Base-by-base conservation (phyloP, 352 stramenopile genomes). In the Pythium volutum region DNA sequence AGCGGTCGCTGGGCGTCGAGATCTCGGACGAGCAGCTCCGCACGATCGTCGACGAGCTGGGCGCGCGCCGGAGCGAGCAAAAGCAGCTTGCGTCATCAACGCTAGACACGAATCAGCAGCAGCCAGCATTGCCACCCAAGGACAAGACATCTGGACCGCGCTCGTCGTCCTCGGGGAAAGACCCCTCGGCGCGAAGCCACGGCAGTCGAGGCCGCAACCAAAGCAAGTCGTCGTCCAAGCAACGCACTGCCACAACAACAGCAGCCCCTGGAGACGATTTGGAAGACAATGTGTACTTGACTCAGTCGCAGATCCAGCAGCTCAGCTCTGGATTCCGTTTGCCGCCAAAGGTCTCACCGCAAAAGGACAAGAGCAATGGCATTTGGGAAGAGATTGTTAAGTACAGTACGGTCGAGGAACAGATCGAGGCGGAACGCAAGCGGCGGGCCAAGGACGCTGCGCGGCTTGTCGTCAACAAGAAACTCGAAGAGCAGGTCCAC, bases 331-430 rank as follows among this genome's bases (percentile, higher is more conserved):
- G 81, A 25, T 93, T 93, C 57, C 69, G 64, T 0, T 42, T 91
- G 55, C 79, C 82, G 31, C 78, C 80, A 22, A 77, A 71, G 20
- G 77, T 70, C 16, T 91, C 80, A 12, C 79, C 82, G 2, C 87
- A 89, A 59, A 91, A 91, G 57, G 76, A 88, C n/a, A 84, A 87
- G 12, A 75, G 73, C 63, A 87, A 83, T 53, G 78, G 81, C 27
- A 91, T 93, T 41, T 93, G 84, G 84, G 81, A 91, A 49, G 76
- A 91, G 54, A 91, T 93, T 52, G 84, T 89, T 57, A 84, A 91
- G 72, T 91, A 84, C 58, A 76, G 75, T 47, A 86, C 76, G 5
- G 54, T 90, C 5, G 81, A 91, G 54, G 84, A 93, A 64, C 69
- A 80, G 52, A 59, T 76, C 10, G 84, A 93, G 33, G 77, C 73